A percentile compares a stretch with the other conserved stretches of the same genome.
These are phyloP conservation scores for Ilyonectria sp. DNA, from an alignment of 2,329 filamentous ascomycete species.

Conservation along the genomic window DNA sequence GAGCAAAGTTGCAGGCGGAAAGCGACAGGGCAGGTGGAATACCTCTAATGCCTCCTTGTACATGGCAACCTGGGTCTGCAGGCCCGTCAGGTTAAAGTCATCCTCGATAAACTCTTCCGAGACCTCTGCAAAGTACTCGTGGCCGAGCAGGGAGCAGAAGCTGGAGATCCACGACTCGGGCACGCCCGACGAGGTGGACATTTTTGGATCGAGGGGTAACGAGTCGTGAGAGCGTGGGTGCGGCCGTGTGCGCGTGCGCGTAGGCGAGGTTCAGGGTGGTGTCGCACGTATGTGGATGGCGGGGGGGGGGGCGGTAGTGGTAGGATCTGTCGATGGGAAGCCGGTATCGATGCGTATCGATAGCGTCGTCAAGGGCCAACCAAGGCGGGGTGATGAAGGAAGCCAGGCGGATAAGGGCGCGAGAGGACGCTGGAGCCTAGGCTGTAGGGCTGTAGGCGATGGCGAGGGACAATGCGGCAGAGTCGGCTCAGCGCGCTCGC, in stretches of 20 bases:
- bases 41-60: conserved; percentile 98
- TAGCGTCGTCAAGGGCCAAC: conserved; percentile 37
- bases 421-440: conserved; percentile 34
- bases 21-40: conserved; percentile 23
- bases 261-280: conserved; percentile 7
- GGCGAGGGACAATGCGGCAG: conserved; percentile 13
- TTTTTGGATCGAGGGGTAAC: conserved; percentile 48
- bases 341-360: conserved; percentile 48
- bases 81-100: conserved; percentile 97
- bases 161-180: conserved; percentile 97
- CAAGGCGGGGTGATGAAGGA: conserved; percentile 47
- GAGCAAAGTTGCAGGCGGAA: background rate
- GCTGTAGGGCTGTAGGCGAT: background rate
- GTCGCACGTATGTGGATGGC: conserved; percentile 13
- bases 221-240: conserved; percentile 17
- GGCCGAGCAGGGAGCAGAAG: conserved; percentile 94
- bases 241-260: conserved; percentile 33
- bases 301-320: conserved; percentile 24
- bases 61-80: conserved; percentile 96
- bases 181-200: conserved; percentile 74
- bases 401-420: conserved; percentile 23
- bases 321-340: conserved; percentile 23
- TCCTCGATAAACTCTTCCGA: conserved; percentile 99
- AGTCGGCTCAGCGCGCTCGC: conserved; percentile 23
- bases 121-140: conserved; percentile 99